Base-by-base conservation (phyloP, 495 filamentous ascomycete genomes). In the Penicillium fimorum region DNA sequence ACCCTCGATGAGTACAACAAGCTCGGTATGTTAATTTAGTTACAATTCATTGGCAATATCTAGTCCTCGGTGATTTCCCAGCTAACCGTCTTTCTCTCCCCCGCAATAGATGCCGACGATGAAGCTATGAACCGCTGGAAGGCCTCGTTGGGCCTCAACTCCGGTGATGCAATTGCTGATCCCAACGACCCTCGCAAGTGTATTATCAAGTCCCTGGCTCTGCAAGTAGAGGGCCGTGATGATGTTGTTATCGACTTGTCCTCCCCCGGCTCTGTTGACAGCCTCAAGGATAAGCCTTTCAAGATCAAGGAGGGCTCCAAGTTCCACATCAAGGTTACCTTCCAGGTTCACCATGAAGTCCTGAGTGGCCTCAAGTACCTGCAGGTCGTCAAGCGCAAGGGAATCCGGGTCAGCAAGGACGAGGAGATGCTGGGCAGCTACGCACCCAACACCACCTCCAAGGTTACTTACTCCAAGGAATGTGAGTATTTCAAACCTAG, bases 381-480 rank as follows among this genome's bases (percentile, higher is more conserved):
- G 42, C 95, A 98, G 76, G 81, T 88, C 11, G 87, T 96, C 15
- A 96, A 92, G 82, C 82, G 91, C 60, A 89, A 89, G 79, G 87
- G 87, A 56, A 80, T 98, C 65, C 80, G 82, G 22, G 84, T 94
- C 37, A 87, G 86, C 76, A 97, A 96, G 84, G 85, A 90, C 55
- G 82, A 93, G 66, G 92, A 97, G 80, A 98, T 98, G 94, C 87
- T 98, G 77, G 93, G 94, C 50, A 92, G 89, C 54, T 98, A 90
- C 69, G 86, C 89, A 22, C 94, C 94, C 27, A 96, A 86, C 74
- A 96, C 94, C 7, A 83, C 86, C 30, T 84, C 87, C 63, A 91
- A 87, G 70, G 88, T 89, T 2, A 58, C 84, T 46, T 95, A 97
- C 72, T 85, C 85, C 71, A 97, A 96, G 81, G 87, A 84, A 62